Evolutionary conservation across 371 early-diverging fungal species (phyloP).

Genomic region (Mortierella sp.): DNA sequence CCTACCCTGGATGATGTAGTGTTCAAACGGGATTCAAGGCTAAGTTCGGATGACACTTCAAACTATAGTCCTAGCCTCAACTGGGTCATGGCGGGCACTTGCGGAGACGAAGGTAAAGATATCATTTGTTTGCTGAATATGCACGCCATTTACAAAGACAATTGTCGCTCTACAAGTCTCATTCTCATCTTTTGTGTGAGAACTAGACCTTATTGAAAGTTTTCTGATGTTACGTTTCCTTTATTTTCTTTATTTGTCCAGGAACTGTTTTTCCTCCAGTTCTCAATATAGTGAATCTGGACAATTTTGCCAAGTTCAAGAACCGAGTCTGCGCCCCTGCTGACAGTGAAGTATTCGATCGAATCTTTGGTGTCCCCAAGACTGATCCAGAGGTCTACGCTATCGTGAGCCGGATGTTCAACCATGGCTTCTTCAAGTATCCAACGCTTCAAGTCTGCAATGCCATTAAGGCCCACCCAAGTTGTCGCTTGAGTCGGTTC

Average conservation of each 20-base stretch:
- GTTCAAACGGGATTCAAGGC: conserved; percentile 6
- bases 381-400: conserved; percentile 3
- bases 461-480: conserved; percentile 9
- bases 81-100: conserved; percentile 12
- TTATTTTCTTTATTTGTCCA: too few relatives aligned
- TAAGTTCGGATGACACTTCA: background rate
- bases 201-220: too few relatives aligned
- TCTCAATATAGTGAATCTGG: background rate
- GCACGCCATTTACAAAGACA: too few relatives aligned
- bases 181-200: background rate
- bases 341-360: conserved; percentile 5
- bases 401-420: background rate
- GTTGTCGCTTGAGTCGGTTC: conserved; percentile 6
- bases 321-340: conserved; percentile 4
- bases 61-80: background rate
- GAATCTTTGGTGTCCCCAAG: conserved; percentile 7
- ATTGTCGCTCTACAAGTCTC: too few relatives aligned
- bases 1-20: conserved; percentile 19
- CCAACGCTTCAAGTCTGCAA: conserved; percentile 3
- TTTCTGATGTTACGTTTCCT: too few relatives aligned
- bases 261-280: background rate
- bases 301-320: conserved; percentile 1
- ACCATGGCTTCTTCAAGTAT: background rate
- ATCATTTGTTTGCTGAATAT: too few relatives aligned
- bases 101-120: conserved; percentile 17